phyloP scores from a whole-genome alignment of 768 basidiomycete species.

The Naganishia randhawae region DNA sequence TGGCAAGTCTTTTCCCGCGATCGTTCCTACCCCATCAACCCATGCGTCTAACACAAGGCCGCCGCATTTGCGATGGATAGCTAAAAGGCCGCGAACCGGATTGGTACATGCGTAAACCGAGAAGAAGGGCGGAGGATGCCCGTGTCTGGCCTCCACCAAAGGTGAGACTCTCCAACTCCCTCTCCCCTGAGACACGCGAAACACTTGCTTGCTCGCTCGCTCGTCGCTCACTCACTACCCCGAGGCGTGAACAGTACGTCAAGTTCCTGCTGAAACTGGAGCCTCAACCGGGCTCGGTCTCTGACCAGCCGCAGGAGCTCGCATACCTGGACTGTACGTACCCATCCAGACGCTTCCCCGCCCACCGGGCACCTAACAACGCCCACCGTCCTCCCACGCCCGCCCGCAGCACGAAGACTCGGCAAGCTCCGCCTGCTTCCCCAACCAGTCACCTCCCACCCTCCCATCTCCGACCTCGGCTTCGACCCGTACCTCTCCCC shows the following conservation, averaged over 20 bases:
- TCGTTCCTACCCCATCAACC: too few species aligned
- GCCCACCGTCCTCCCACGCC: background rate
- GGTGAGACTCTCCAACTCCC: conserved; percentile 35
- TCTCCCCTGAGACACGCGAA: too few species aligned
- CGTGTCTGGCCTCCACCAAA: conserved; percentile 44
- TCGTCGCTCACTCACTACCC: background rate
- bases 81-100: conserved; percentile 48
- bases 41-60: background rate
- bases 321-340: conserved; percentile 62
- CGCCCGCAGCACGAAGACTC: conserved; percentile 58
- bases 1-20: conserved; percentile 54
- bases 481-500: conserved; percentile 73
- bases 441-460: conserved; percentile 59
- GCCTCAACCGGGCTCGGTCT: conserved; percentile 49
- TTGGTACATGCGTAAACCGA: conserved; percentile 46
- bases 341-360: background rate
- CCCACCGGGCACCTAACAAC: background rate
- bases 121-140: conserved; percentile 13
- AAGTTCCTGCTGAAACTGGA: conserved; percentile 66
- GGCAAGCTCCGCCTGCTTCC: conserved; percentile 65
- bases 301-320: conserved; percentile 54
- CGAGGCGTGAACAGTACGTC: conserved; percentile 26
- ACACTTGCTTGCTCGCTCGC: background rate
- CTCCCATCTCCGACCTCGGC: conserved; percentile 68
- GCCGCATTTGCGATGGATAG: conserved; percentile 18